Evolutionary conservation across 2,329 filamentous ascomycete species (phyloP).

Genomic region (Aspergillus versicolor): DNA sequence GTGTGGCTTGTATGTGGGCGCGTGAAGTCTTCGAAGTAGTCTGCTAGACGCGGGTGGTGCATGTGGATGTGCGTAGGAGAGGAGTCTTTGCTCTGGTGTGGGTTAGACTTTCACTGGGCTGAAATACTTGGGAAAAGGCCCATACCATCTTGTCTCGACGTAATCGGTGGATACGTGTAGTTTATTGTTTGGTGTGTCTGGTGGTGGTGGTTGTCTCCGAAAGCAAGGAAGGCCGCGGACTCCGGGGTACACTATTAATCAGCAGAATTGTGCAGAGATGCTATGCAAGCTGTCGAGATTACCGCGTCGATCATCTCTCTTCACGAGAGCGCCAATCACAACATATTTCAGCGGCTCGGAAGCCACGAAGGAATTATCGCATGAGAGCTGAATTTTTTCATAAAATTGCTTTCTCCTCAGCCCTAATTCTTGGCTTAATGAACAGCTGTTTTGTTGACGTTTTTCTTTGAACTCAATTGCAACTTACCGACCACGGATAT

Average conservation of each 20-base stretch:
- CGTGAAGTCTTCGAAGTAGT: constrained; percentile 52
- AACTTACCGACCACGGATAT: neutral
- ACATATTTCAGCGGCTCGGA: neutral
- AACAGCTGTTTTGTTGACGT: neutral
- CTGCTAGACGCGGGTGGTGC: constrained; percentile 48
- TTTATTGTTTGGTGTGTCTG: neutral
- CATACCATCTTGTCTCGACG: neutral
- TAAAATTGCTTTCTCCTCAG: neutral
- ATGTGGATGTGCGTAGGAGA: constrained; percentile 50
- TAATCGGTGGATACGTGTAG: neutral
- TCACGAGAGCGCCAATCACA: neutral
- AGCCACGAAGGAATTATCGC: neutral
- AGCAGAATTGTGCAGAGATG: neutral
- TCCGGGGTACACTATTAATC: neutral
- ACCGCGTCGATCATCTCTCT: neutral
- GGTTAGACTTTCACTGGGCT: neutral
- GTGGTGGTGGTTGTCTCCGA: neutral
- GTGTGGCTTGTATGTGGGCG: constrained; percentile 40
- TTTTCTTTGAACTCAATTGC: neutral
- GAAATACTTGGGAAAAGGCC: neutral
- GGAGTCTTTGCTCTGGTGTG: constrained; percentile 49
- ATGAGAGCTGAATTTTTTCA: neutral
- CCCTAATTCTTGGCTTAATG: too few relatives aligned
- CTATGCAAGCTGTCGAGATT: neutral
- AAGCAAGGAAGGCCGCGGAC: neutral